phyloP scores from a whole-genome alignment of 129 eudicot species.

The Tanacetum coccineum region DNA sequence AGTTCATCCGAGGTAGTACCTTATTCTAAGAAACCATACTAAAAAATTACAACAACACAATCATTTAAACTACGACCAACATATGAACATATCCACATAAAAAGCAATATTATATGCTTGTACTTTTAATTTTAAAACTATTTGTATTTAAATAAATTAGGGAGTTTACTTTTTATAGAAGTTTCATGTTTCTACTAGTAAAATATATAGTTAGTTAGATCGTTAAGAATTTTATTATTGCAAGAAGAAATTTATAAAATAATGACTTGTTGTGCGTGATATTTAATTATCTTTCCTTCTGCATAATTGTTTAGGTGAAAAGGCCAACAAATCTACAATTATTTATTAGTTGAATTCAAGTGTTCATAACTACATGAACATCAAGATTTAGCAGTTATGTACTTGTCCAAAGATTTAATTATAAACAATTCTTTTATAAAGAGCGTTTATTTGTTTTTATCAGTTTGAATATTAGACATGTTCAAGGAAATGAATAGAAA shows the following conservation, averaged over 20 bases:
- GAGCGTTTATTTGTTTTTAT: background rate
- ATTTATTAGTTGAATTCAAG: slow-evolving; percentile 1
- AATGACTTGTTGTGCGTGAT: slow-evolving; percentile 7
- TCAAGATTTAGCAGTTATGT: background rate
- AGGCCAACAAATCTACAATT: slow-evolving; percentile 16
- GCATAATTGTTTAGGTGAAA: slow-evolving; percentile 3
- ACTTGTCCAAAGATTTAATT: too few species aligned
- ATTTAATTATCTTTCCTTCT: background rate
- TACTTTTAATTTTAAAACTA: background rate
- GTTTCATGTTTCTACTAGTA: slow-evolving; percentile 18
- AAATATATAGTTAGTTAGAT: slow-evolving; percentile 25
- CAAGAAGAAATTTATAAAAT: background rate
- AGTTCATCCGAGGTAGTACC: slow-evolving; percentile 33
- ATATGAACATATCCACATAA: slow-evolving; percentile 20
- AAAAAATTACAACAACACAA: slow-evolving; percentile 19
- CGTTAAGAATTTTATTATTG: background rate
- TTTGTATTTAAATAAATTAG: slow-evolving; percentile 13
- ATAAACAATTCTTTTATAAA: background rate
- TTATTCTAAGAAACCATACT: slow-evolving; percentile 20
- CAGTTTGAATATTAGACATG: slow-evolving; percentile 19
- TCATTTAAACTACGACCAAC: slow-evolving; percentile 27
- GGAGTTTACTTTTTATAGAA: slow-evolving; percentile 13
- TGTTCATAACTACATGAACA: slow-evolving; percentile 4
- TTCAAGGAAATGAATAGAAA: slow-evolving; percentile 14
- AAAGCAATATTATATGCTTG: slow-evolving; percentile 12